phyloP scores from a whole-genome alignment of 2,329 filamentous ascomycete species.

The Talaromyces sp. region DNA sequence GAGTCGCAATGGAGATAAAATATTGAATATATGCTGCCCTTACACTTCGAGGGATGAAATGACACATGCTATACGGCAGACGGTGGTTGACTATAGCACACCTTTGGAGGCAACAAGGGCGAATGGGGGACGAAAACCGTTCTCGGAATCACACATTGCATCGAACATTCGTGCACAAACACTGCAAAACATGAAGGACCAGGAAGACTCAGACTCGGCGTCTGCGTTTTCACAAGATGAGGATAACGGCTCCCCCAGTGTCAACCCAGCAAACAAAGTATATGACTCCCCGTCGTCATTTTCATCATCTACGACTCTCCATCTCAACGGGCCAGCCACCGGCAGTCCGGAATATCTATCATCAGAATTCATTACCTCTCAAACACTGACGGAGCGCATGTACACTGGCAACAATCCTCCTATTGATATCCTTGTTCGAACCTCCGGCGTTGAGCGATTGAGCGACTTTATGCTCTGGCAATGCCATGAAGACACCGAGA shows the following conservation, averaged over 20 bases:
- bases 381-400: conserved; percentile 80
- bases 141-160: conserved; percentile 83
- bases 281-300: conserved; percentile 40
- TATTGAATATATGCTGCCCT: conserved; percentile 94
- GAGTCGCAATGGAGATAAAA: conserved; percentile 74
- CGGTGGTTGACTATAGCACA: conserved; percentile 80
- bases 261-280: conserved; percentile 26
- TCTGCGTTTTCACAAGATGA: conserved; percentile 44
- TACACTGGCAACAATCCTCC: conserved; percentile 85
- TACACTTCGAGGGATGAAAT: conserved; percentile 97
- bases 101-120: conserved; percentile 55
- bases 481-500: conserved; percentile 85
- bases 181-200: conserved; percentile 34
- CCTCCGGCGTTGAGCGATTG: conserved; percentile 85
- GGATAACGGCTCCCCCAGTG: conserved; percentile 30
- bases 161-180: conserved; percentile 74
- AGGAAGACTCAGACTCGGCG: conserved; percentile 48
- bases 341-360: conserved; percentile 58
- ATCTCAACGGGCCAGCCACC: conserved; percentile 33
- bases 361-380: conserved; percentile 80
- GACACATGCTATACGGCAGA: conserved; percentile 80
- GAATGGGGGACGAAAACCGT: conserved; percentile 59
- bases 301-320: conserved; percentile 52
- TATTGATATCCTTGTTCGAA: conserved; percentile 85
- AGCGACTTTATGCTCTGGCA: conserved; percentile 99